Percentiles rank a stretch among this genome's conserved stretches.
Evolutionary conservation across 1,284 basidiomycete species (phyloP).

Genomic region (Lentinus polychrous): DNA sequence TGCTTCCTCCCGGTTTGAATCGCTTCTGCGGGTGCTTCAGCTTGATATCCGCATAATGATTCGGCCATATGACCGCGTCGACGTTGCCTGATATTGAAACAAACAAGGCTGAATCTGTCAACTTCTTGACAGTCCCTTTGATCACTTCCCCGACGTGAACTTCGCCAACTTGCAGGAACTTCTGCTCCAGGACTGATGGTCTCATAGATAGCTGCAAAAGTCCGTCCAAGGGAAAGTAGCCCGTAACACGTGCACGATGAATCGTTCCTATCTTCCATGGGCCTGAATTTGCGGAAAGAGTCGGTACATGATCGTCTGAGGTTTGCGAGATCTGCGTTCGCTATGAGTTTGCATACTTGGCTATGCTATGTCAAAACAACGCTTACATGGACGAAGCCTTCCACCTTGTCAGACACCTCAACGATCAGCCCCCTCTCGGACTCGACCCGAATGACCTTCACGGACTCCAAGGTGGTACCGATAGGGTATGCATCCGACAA

Average conservation of each 20-base stretch:
- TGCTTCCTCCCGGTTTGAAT: slow-evolving; percentile 78
- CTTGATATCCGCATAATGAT: slow-evolving; percentile 91
- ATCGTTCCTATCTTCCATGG: slow-evolving; percentile 75
- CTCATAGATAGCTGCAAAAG: slow-evolving; percentile 84
- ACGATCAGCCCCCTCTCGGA: slow-evolving; percentile 77
- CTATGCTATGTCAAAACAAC: background rate
- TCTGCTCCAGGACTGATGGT: slow-evolving; percentile 78
- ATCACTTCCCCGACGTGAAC: slow-evolving; percentile 80
- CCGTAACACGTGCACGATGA: slow-evolving; percentile 87
- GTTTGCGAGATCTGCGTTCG: slow-evolving; percentile 80
- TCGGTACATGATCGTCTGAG: slow-evolving; percentile 84
- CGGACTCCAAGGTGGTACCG: slow-evolving; percentile 65
- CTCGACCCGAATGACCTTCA: slow-evolving; percentile 72
- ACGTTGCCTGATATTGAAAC: slow-evolving; percentile 81
- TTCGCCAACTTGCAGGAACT: slow-evolving; percentile 83
- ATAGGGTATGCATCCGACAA: slow-evolving; percentile 62
- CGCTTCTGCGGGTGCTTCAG: slow-evolving; percentile 90
- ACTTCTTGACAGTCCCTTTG: slow-evolving; percentile 79
- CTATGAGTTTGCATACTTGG: background rate
- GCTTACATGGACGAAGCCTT: slow-evolving; percentile 84
- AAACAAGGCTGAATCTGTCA: slow-evolving; percentile 78
- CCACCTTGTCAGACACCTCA: slow-evolving; percentile 54
- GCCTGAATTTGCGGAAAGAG: slow-evolving; percentile 63
- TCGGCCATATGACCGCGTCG: slow-evolving; percentile 91
- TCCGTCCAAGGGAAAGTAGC: slow-evolving; percentile 85